phyloP scores from a whole-genome alignment of 2,329 filamentous ascomycete species.

The Alternaria sp. region DNA sequence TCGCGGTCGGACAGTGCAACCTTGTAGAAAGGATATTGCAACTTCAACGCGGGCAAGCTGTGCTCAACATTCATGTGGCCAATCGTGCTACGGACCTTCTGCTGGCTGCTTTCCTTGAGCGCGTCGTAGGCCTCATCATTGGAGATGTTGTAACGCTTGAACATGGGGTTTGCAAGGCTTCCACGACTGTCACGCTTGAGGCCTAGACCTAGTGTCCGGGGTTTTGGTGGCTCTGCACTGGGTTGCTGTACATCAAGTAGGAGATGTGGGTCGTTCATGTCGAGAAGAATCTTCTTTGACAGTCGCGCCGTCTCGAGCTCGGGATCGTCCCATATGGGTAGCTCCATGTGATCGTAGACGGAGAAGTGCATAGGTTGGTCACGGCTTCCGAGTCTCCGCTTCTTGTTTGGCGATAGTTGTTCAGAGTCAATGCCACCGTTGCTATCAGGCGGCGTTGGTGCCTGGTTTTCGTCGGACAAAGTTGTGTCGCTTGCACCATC shows the following conservation, averaged over 20 bases:
- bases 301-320: constrained; percentile 75
- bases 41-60: constrained; percentile 85
- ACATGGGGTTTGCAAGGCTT: constrained; percentile 75
- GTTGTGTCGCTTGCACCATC: constrained; percentile 39
- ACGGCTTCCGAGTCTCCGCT: constrained; percentile 63
- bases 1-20: constrained; percentile 77
- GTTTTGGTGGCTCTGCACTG: constrained; percentile 68
- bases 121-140: constrained; percentile 96
- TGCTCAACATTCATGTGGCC: constrained; percentile 94
- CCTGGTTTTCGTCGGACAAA: constrained; percentile 42
- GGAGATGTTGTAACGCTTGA: constrained; percentile 89
- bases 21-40: constrained; percentile 96
- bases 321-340: constrained; percentile 80
- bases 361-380: constrained; percentile 41
- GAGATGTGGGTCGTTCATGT: constrained; percentile 87
- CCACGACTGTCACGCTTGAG: constrained; percentile 73
- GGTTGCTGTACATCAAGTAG: constrained; percentile 80
- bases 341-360: constrained; percentile 48
- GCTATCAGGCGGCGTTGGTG: constrained; percentile 39
- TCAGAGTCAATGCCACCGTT: constrained; percentile 39
- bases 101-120: constrained; percentile 95
- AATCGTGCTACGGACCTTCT: constrained; percentile 91
- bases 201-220: constrained; percentile 58
- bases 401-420: constrained; percentile 62
- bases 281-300: constrained; percentile 80